Evolutionary conservation across 768 basidiomycete species (phyloP).

Genomic region (Fibroporia radiculosa): DNA sequence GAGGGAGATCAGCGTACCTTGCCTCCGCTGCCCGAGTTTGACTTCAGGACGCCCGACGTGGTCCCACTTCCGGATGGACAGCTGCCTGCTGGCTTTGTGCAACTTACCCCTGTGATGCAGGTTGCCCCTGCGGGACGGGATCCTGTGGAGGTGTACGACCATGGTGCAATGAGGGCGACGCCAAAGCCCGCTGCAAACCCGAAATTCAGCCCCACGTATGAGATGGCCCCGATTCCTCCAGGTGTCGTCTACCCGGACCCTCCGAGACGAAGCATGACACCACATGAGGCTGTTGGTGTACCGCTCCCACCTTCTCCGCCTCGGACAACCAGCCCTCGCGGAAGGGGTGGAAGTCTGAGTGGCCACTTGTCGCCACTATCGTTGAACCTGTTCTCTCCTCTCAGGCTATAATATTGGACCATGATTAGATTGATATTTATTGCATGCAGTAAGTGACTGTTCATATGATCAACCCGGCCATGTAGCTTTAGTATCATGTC

Average conservation of each 20-base stretch:
- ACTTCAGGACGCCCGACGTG: background rate
- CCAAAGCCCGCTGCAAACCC: constrained; percentile 8
- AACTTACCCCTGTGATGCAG: constrained; percentile 5
- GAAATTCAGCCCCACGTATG: constrained; percentile 6
- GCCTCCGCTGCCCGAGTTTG: constrained; percentile 1
- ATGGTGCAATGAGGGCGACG: constrained; percentile 2
- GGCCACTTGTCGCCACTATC: background rate
- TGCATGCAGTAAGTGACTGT: too few relatives aligned
- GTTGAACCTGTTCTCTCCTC: too few relatives aligned
- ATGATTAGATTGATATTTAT: too few relatives aligned
- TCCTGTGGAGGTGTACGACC: background rate
- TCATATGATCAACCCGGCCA: too few relatives aligned
- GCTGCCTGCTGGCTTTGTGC: constrained; percentile 12
- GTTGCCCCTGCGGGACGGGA: constrained; percentile 4
- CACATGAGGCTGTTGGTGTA: background rate
- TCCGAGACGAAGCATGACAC: background rate
- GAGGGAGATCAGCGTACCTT: constrained; percentile 2
- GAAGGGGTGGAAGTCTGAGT: background rate
- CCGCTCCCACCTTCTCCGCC: background rate
- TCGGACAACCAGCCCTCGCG: background rate
- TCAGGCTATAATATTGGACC: too few relatives aligned
- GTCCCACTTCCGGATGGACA: constrained; percentile 4
- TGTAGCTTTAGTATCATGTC: too few relatives aligned
- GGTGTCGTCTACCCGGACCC: constrained; percentile 13
- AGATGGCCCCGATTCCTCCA: constrained; percentile 10